Conservation (phyloP, 108 stramenopile species). For the Skeletonema costatum region DNA sequence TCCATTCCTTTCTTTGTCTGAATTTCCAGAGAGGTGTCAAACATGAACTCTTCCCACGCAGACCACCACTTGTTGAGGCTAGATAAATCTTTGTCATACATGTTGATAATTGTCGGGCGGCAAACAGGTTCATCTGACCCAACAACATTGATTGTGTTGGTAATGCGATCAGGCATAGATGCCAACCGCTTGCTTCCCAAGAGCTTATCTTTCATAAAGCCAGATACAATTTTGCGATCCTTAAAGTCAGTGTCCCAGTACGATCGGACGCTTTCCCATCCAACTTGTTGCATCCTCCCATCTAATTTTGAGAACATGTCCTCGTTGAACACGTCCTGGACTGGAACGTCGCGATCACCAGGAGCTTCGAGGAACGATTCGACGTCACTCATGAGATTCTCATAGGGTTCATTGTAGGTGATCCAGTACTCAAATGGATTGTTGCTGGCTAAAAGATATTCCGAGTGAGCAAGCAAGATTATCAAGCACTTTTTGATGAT, state of each 20-base stretch:
- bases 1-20: slow-evolving; percentile 52
- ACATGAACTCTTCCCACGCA: slow-evolving; percentile 83
- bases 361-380: slow-evolving; percentile 73
- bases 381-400: slow-evolving; percentile 66
- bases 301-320: slow-evolving; percentile 73
- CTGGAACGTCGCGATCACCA: slow-evolving; percentile 72
- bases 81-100: slow-evolving; percentile 71
- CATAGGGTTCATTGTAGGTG: slow-evolving; percentile 65
- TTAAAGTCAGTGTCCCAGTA: slow-evolving; percentile 78
- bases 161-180: slow-evolving; percentile 92
- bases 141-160: slow-evolving; percentile 80
- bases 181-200: slow-evolving; percentile 85
- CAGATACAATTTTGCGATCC: slow-evolving; percentile 72
- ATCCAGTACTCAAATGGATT: slow-evolving; percentile 94
- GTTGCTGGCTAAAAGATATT: slow-evolving; percentile 34
- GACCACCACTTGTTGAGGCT: slow-evolving; percentile 72
- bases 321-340: slow-evolving; percentile 71
- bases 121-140: slow-evolving; percentile 42
- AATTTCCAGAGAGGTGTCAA: slow-evolving; percentile 53
- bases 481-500: too few relatives aligned
- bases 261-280: slow-evolving; percentile 53
- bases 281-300: slow-evolving; percentile 42
- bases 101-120: slow-evolving; percentile 90
- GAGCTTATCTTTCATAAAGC: slow-evolving; percentile 71
- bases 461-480: too few relatives aligned